phyloP scores from a whole-genome alignment of 305 asterid species.

The Fraxinus ornus region DNA sequence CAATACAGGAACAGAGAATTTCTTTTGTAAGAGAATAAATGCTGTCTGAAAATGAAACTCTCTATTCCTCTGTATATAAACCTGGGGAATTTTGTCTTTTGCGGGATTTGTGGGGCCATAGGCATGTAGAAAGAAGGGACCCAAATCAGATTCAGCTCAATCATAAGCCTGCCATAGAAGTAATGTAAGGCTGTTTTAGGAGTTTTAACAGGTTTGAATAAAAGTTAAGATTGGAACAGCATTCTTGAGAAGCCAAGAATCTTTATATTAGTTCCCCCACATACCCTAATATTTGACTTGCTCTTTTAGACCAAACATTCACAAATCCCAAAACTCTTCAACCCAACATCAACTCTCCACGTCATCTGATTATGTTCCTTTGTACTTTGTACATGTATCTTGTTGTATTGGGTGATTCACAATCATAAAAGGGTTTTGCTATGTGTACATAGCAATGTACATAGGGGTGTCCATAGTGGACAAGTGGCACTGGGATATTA shows the following conservation, averaged over 20 bases:
- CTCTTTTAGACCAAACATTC: slow-evolving; percentile 63
- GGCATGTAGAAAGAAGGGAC: slow-evolving; percentile 49
- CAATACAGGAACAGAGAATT: slow-evolving; percentile 9
- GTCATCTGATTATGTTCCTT: slow-evolving; percentile 26
- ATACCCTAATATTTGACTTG: slow-evolving; percentile 44
- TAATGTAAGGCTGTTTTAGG: slow-evolving; percentile 73
- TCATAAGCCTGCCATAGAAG: slow-evolving; percentile 67
- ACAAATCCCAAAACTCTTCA: slow-evolving; percentile 26
- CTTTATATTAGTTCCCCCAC: slow-evolving; percentile 53
- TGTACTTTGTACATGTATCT: neutral
- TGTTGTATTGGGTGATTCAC: neutral
- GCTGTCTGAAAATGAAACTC: slow-evolving; percentile 31
- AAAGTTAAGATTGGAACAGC: slow-evolving; percentile 47
- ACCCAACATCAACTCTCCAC: slow-evolving; percentile 31
- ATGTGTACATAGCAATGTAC: no score
- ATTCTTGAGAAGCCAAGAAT: slow-evolving; percentile 77
- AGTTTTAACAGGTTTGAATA: slow-evolving; percentile 78
- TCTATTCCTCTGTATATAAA: slow-evolving; percentile 35
- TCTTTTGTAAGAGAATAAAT: slow-evolving; percentile 29
- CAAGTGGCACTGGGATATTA: no score
- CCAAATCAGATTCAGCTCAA: slow-evolving; percentile 64
- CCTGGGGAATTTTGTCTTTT: slow-evolving; percentile 25
- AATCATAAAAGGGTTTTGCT: neutral
- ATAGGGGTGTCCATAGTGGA: no score
- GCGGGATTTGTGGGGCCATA: slow-evolving; percentile 51